Evolutionary conservation across 805 yeast genomes (phyloP).

Genomic region (Pichia phayaonensis): DNA sequence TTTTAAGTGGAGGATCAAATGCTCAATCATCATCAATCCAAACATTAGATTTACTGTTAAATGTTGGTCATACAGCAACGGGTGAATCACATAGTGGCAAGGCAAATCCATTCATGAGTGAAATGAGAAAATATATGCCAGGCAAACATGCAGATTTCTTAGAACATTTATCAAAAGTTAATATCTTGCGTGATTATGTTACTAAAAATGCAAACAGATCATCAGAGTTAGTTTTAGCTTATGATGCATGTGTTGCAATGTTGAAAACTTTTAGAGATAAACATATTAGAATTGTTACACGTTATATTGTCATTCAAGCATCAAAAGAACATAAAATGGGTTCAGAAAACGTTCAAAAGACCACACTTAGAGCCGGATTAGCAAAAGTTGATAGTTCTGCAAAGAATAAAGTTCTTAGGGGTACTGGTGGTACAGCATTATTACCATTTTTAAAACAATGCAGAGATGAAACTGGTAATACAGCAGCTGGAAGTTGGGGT

Average conservation of each 20-base stretch:
- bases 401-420: constrained; percentile 50
- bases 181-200: constrained; percentile 63
- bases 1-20: constrained; percentile 84
- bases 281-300: constrained; percentile 86
- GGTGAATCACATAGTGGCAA: constrained; percentile 32
- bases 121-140: constrained; percentile 90
- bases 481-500: constrained; percentile 93
- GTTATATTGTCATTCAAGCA: constrained; percentile 79
- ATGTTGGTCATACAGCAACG: constrained; percentile 71
- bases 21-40: constrained; percentile 91
- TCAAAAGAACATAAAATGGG: constrained; percentile 46
- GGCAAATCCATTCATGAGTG: constrained; percentile 52
- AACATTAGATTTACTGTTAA: constrained; percentile 68
- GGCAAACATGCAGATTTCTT: constrained; percentile 73
- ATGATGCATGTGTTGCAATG: constrained; percentile 87
- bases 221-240: constrained; percentile 59
- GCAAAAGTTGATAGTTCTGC: constrained; percentile 37
- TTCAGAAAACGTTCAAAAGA: constrained; percentile 29
- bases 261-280: constrained; percentile 82
- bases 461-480: constrained; percentile 90
- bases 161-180: constrained; percentile 45
- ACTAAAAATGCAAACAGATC: constrained; percentile 29
- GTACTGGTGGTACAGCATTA: constrained; percentile 92
- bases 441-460: constrained; percentile 92
- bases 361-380: constrained; percentile 60